These are phyloP conservation scores for Parafenestella ontariensis DNA, from an alignment of 2,329 filamentous ascomycete genomes.

Conservation along the genomic window DNA sequence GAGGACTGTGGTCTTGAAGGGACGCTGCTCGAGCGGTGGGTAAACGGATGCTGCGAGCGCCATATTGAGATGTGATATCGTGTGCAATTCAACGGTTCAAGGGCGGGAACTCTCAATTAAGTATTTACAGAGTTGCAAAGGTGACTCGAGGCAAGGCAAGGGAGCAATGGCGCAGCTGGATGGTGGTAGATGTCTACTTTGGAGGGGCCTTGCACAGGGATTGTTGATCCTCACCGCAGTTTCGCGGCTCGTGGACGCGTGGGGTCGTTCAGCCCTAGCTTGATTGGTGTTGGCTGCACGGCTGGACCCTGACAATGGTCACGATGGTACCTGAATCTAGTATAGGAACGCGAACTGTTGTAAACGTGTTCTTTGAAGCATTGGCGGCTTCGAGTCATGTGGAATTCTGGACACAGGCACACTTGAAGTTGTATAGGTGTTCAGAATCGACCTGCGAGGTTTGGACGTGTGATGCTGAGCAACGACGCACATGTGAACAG, in stretches of 20 bases:
- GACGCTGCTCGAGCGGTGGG: slow-evolving; percentile 81
- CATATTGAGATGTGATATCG: slow-evolving; percentile 32
- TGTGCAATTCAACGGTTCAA: neutral
- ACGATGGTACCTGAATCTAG: slow-evolving; percentile 11
- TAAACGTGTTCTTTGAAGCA: slow-evolving; percentile 9
- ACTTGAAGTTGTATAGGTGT: slow-evolving; percentile 1
- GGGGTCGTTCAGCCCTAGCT: slow-evolving; percentile 25
- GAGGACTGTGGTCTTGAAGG: slow-evolving; percentile 89
- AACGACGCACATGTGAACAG: slow-evolving; percentile 1
- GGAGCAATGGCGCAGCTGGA: slow-evolving; percentile 13
- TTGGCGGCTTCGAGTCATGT: neutral
- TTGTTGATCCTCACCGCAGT: slow-evolving; percentile 29
- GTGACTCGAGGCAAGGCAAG: slow-evolving; percentile 10
- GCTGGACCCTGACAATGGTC: slow-evolving; percentile 13
- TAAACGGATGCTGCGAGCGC: slow-evolving; percentile 59
- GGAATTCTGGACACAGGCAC: neutral
- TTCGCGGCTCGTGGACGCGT: slow-evolving; percentile 19
- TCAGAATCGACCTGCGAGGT: neutral
- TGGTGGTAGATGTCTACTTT: slow-evolving; percentile 17
- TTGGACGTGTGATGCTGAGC: slow-evolving; percentile 10
- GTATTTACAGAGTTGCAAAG: neutral
- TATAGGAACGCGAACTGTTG: slow-evolving; percentile 4
- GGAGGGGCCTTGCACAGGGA: slow-evolving; percentile 32
- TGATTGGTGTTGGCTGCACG: slow-evolving; percentile 8
- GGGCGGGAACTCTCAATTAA: neutral